Percentiles rank a stretch among this genome's conserved stretches.
Evolutionary conservation across 2,329 filamentous ascomycete genomes (phyloP).

Genomic region (Trichoderma endophyticum): DNA sequence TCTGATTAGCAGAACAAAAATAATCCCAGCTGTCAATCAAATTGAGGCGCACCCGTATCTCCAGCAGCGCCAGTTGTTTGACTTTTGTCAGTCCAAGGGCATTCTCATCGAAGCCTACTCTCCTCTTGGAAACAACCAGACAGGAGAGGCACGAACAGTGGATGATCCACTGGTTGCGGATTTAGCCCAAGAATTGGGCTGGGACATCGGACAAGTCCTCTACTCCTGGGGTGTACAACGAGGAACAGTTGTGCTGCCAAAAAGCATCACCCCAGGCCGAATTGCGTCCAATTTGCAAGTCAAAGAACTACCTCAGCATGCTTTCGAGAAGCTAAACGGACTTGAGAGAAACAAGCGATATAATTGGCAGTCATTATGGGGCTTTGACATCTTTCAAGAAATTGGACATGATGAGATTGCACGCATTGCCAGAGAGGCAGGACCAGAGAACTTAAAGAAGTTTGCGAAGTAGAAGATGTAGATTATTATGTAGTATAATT

Average conservation of each 20-base stretch:
- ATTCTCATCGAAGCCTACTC: slow-evolving; percentile 73
- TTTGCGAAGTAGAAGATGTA: neutral
- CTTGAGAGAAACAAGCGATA: neutral
- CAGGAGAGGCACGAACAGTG: slow-evolving; percentile 37
- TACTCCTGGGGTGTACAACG: slow-evolving; percentile 77
- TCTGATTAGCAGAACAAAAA: slow-evolving; percentile 62
- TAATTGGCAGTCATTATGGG: neutral
- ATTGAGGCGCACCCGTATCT: slow-evolving; percentile 78
- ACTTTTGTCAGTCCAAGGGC: slow-evolving; percentile 67
- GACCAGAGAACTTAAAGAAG: neutral
- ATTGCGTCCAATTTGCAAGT: slow-evolving; percentile 67
- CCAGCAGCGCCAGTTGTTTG: slow-evolving; percentile 72
- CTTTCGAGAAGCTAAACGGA: neutral
- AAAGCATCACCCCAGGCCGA: slow-evolving; percentile 69
- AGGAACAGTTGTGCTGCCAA: slow-evolving; percentile 81
- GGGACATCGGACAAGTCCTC: slow-evolving; percentile 56
- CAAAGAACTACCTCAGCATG: neutral
- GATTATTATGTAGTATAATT: neutral
- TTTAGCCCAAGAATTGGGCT: slow-evolving; percentile 51
- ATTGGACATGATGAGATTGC: neutral
- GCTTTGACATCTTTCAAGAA: neutral
- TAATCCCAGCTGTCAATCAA: slow-evolving; percentile 72
- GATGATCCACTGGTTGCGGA: neutral
- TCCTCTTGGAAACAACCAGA: slow-evolving; percentile 64
- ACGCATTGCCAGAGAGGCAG: neutral